phyloP scores from a whole-genome alignment of 2,329 filamentous ascomycete genomes.

The Hypoxylon sp. region DNA sequence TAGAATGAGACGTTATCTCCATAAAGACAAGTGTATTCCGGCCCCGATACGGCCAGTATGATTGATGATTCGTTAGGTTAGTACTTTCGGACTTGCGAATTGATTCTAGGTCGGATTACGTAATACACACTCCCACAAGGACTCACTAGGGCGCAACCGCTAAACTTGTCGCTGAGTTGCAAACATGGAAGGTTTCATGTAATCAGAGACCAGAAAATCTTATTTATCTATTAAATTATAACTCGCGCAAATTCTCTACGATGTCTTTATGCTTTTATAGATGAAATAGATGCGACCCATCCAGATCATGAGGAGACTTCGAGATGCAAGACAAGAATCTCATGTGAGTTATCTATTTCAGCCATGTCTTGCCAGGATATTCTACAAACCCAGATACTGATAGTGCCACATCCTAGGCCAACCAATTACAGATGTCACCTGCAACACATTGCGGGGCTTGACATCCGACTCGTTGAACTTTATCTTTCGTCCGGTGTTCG shows the following conservation, averaged over 20 bases:
- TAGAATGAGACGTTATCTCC: background rate
- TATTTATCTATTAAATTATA: too few species aligned
- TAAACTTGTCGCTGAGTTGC: too few species aligned
- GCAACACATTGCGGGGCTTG: conserved; percentile 40
- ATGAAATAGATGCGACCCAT: background rate
- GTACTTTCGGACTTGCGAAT: too few species aligned
- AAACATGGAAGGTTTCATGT: too few species aligned
- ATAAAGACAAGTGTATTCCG: background rate
- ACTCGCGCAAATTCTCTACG: background rate
- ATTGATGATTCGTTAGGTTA: too few species aligned
- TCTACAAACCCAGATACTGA: conserved; percentile 1
- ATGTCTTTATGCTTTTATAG: background rate
- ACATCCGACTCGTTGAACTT: conserved; percentile 39
- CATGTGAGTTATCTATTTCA: conserved; percentile 14
- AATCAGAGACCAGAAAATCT: too few species aligned
- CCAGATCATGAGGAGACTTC: background rate
- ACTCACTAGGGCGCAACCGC: too few species aligned
- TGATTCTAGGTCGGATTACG: too few species aligned
- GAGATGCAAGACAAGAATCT: background rate
- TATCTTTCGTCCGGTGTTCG: conserved; percentile 10
- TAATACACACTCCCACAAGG: too few species aligned
- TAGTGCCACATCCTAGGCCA: background rate
- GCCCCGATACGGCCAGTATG: too few species aligned
- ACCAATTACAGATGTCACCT: conserved; percentile 34
- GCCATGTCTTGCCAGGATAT: conserved; percentile 13